Evolutionary conservation across 2,329 filamentous ascomycete species (phyloP), one percentile per base, ranked within the genome.

Genomic region (Cladosporium sphaerospermum): DNA sequence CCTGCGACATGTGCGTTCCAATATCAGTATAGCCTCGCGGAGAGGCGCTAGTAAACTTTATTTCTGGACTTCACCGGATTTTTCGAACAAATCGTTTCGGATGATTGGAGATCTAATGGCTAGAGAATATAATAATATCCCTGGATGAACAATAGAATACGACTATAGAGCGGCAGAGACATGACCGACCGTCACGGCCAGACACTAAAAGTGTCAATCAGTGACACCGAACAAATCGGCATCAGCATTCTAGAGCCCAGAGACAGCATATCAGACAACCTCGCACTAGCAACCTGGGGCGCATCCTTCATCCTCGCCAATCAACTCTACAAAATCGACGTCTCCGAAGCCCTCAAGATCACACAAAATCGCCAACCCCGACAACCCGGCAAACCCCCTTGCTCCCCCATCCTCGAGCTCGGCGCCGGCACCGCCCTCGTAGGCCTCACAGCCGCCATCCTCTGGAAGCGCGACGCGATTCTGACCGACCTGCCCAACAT

Each of bases 341-440:
- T 62, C 11, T 52, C 52, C 11, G 55, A 51, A 51, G 48, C 58
- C 47, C 55, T 59, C 9, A 11, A 45, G 28, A 41, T 42, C 13
- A 42, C 31, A n/a, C 43, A 34, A 4, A 44, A 53, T 33, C 36
- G 56, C 3, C 18, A 23, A 9, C 6, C 19, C 18, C 39, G 2
- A 18, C 31, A 11, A 2, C 36, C 36, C n/a, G 16, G 10, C 4
- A 19, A n/a, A 16, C 31, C 14, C 10, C 33, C 37, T 16, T 14
- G 28, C 55, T 18, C 64, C 3, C 57, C 64, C 0, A 60, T 71
- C 8, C 61, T 72, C 9, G 70, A 72, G 55, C 58, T 72, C 16
- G 70, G 70, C 8, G 68, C 70, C 9, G 70, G 70, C 7, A 71
- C 69, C 1, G 68, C 68, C 2, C 61, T 72, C 13, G 68, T 68